A percentile compares a stretch with the other conserved stretches of the same genome.
These are phyloP conservation scores for Ophiocordyceps camponoti-rufipedis DNA, from an alignment of 2,329 filamentous ascomycete species.

Conservation along the genomic window DNA sequence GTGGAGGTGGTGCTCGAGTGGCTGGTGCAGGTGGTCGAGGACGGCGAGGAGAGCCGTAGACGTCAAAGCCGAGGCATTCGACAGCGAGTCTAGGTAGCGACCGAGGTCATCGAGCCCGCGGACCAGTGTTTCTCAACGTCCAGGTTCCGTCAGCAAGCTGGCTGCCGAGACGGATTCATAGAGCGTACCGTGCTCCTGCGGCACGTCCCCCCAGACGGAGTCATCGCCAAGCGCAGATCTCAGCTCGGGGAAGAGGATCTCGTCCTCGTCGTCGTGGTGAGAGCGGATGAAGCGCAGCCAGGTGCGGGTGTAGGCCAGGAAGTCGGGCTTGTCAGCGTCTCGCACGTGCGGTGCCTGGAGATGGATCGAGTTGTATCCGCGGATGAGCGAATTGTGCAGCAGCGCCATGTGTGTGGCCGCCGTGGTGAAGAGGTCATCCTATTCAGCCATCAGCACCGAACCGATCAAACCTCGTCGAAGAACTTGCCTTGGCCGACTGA, in stretches of 20 bases:
- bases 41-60: conserved; percentile 25
- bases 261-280: conserved; percentile 44
- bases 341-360: conserved; percentile 35
- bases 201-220: conserved; percentile 30
- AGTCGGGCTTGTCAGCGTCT: conserved; percentile 33
- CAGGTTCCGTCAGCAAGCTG: background rate
- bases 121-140: conserved; percentile 24
- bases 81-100: conserved; percentile 27
- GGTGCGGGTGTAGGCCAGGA: conserved; percentile 36
- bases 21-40: conserved; percentile 29
- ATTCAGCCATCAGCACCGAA: background rate
- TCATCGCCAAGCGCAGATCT: conserved; percentile 31
- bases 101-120: conserved; percentile 31
- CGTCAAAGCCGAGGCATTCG: conserved; percentile 22
- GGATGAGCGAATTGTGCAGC: conserved; percentile 43
- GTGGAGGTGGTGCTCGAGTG: conserved; percentile 37
- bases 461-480: no score
- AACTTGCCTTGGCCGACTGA: conserved; percentile 25
- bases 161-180: background rate
- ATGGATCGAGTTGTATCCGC: conserved; percentile 46
- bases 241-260: conserved; percentile 34
- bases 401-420: conserved; percentile 43
- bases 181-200: conserved; percentile 33
- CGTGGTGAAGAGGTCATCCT: conserved; percentile 39
- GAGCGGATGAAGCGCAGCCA: conserved; percentile 41